Percentiles rank a stretch among this genome's conserved stretches.
Conservation (phyloP, 2,329 filamentous ascomycete genomes). For the Aaosphaeria pasadenensis region DNA sequence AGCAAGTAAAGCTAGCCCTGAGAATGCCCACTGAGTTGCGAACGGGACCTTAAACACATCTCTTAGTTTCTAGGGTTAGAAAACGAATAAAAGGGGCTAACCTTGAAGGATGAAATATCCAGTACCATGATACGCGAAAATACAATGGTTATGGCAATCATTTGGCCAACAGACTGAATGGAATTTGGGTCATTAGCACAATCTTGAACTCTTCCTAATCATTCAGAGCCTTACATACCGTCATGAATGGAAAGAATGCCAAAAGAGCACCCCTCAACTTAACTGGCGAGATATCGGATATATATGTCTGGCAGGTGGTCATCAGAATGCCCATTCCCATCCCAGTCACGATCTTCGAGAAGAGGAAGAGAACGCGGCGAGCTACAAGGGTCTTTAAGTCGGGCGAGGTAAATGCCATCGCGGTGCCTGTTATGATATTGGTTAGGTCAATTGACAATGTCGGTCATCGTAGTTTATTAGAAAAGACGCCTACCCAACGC, state of each 20-base stretch:
- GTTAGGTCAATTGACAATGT: neutral
- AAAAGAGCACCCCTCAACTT: neutral
- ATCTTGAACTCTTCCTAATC: neutral
- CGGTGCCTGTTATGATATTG: neutral
- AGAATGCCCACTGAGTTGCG: conserved; percentile 3
- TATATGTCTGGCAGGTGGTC: neutral
- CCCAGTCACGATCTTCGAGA: neutral
- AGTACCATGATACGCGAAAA: neutral
- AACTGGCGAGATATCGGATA: neutral
- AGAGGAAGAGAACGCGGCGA: neutral
- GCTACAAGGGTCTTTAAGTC: neutral
- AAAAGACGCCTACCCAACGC: neutral
- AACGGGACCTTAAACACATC: conserved; percentile 1
- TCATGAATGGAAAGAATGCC: neutral
- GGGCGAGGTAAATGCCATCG: neutral
- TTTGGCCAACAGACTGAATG: neutral
- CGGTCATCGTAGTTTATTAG: neutral
- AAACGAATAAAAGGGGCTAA: neutral
- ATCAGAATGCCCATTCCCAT: neutral
- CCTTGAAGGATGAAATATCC: neutral
- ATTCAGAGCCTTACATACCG: neutral
- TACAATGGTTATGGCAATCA: neutral
- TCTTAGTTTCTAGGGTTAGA: neutral
- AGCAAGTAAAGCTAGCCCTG: conserved; percentile 1
- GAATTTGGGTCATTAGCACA: neutral